Percentiles rank a stretch among this genome's conserved stretches.
Conservation (phyloP, 768 basidiomycete species). For the Mrakia frigida region DNA sequence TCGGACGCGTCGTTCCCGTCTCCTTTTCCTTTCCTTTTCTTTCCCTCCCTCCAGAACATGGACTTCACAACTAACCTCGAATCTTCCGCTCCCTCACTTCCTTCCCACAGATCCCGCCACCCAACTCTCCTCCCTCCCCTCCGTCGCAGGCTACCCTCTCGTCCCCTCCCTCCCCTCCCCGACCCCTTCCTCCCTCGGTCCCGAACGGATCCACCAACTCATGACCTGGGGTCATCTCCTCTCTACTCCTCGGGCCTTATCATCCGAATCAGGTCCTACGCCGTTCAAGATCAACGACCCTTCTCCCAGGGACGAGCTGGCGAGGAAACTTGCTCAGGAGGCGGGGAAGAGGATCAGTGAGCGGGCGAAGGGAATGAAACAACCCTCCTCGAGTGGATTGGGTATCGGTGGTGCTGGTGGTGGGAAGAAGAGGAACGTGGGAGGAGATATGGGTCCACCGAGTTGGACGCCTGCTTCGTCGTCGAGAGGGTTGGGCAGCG, state of each 20-base stretch:
- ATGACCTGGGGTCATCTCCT: constrained; percentile 97
- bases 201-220: constrained; percentile 77
- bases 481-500: not conserved
- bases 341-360: constrained; percentile 72
- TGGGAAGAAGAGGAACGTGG: not conserved
- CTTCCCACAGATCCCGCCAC: not conserved
- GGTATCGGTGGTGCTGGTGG: not conserved
- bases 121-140: constrained; percentile 16
- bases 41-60: constrained; percentile 5
- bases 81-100: too few species aligned
- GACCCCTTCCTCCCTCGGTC: constrained; percentile 71
- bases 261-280: constrained; percentile 44
- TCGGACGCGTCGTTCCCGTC: constrained; percentile 2
- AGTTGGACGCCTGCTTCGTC: constrained; percentile 2
- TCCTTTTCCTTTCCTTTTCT: not conserved
- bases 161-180: constrained; percentile 84
- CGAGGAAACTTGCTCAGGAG: constrained; percentile 70
- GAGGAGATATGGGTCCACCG: constrained; percentile 20
- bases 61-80: too few species aligned
- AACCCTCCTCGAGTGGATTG: constrained; percentile 8
- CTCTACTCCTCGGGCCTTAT: constrained; percentile 83
- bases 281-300: constrained; percentile 71
- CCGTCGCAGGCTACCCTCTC: constrained; percentile 59
- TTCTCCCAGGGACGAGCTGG: constrained; percentile 72
- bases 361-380: constrained; percentile 39